These are phyloP conservation scores for Diplogelasinospora grovesii DNA, from an alignment of 495 filamentous ascomycete genomes.

Conservation along the genomic window DNA sequence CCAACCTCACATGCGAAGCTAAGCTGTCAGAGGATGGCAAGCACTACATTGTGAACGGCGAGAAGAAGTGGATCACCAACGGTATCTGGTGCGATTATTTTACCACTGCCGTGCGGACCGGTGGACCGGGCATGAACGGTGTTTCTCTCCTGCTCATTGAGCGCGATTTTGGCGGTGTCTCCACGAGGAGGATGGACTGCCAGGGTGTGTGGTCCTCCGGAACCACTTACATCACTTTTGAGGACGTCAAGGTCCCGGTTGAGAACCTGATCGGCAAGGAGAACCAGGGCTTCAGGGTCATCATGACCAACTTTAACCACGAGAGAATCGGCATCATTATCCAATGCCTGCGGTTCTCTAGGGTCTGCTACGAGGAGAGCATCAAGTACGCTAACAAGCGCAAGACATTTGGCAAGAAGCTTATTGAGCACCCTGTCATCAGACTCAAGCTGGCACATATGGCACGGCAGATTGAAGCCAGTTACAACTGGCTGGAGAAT, in stretches of 20 bases:
- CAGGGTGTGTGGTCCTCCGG: slow-evolving; percentile 94
- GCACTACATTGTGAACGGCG: slow-evolving; percentile 98
- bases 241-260: slow-evolving; percentile 97
- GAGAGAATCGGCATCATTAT: slow-evolving; percentile 98
- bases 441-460: slow-evolving; percentile 96
- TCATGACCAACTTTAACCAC: slow-evolving; percentile 99
- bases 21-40: slow-evolving; percentile 91
- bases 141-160: slow-evolving; percentile 81
- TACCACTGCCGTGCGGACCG: slow-evolving; percentile 91
- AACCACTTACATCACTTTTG: slow-evolving; percentile 95
- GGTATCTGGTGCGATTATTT: slow-evolving; percentile 96
- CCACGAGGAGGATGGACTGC: slow-evolving; percentile 94
- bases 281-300: slow-evolving; percentile 96
- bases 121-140: slow-evolving; percentile 80
- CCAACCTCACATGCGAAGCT: slow-evolving; percentile 90
- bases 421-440: slow-evolving; percentile 96
- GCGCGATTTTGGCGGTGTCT: slow-evolving; percentile 71
- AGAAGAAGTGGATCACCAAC: slow-evolving; percentile 99
- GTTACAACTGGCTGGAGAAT: slow-evolving; percentile 96
- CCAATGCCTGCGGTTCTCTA: slow-evolving; percentile 89
- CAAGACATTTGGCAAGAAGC: slow-evolving; percentile 86
- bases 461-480: slow-evolving; percentile 94
- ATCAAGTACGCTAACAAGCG: slow-evolving; percentile 97
- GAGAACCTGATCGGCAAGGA: slow-evolving; percentile 97
- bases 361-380: slow-evolving; percentile 94